These are phyloP conservation scores for Sordariomycetes sp. DNA, from an alignment of 2,329 filamentous ascomycete genomes.

Conservation along the genomic window DNA sequence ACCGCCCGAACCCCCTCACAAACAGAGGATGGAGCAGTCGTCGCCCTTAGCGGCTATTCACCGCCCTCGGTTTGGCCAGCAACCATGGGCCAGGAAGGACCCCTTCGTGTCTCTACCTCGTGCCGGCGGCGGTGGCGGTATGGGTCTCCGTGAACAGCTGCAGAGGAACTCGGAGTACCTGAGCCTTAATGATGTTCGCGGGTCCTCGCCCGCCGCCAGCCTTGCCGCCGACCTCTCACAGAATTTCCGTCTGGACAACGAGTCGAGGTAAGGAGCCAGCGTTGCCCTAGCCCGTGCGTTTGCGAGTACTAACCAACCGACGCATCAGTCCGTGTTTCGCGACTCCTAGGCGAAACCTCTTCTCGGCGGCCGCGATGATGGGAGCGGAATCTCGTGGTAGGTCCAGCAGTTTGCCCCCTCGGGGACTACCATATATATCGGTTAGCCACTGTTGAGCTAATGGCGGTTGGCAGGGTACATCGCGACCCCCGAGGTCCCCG, in stretches of 20 bases:
- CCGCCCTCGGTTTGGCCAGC: constrained; percentile 48
- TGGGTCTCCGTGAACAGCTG: constrained; percentile 68
- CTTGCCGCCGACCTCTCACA: constrained; percentile 90
- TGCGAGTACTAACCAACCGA: background rate
- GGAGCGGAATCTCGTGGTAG: constrained; percentile 10
- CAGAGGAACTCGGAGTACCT: constrained; percentile 66
- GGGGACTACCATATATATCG: background rate
- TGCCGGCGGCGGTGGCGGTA: constrained; percentile 47
- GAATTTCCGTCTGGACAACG: constrained; percentile 87
- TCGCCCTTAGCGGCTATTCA: constrained; percentile 92
- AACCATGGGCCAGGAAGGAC: constrained; percentile 45
- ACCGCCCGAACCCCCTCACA: background rate
- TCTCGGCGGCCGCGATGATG: constrained; percentile 24
- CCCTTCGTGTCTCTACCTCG: constrained; percentile 38
- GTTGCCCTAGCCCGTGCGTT: background rate
- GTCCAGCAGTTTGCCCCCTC: background rate
- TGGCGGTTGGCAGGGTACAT: constrained; percentile 45
- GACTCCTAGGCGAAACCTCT: constrained; percentile 28
- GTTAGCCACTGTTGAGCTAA: background rate
- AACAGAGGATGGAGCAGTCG: constrained; percentile 67
- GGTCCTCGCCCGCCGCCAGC: constrained; percentile 84
- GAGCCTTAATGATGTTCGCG: constrained; percentile 62
- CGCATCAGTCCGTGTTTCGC: constrained; percentile 26
- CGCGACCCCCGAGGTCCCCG: constrained; percentile 72
- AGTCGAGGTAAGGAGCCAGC: constrained; percentile 56